Percentiles rank a stretch among this genome's conserved stretches.
These are phyloP conservation scores for Hemerocallis citrina DNA, from an alignment of 106 monocot species.

Conservation along the genomic window DNA sequence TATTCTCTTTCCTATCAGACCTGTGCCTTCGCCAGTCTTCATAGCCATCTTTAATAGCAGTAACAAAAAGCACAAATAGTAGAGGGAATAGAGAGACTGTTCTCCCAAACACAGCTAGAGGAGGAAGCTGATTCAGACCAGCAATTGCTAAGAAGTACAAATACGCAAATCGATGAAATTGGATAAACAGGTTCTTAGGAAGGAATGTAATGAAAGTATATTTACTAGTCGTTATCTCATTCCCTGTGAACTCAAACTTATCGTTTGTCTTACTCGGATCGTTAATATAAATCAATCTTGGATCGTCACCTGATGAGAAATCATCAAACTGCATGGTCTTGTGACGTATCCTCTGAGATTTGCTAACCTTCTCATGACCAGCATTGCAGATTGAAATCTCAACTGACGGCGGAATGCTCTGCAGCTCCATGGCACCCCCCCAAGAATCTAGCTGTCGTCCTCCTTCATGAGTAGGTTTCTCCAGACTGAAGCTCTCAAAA, in stretches of 20 bases:
- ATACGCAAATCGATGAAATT: constrained; percentile 92
- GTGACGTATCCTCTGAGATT: constrained; percentile 37
- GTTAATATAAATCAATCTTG: constrained; percentile 81
- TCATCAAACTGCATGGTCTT: constrained; percentile 76
- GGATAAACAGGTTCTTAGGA: constrained; percentile 94
- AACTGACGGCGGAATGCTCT: constrained; percentile 36
- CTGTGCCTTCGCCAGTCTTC: constrained; percentile 97
- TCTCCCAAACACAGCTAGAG: constrained; percentile 94
- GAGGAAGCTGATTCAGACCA: constrained; percentile 96
- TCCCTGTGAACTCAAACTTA: constrained; percentile 86
- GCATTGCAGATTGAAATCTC: constrained; percentile 36
- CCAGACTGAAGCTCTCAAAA: constrained; percentile 31
- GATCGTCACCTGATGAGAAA: constrained; percentile 31
- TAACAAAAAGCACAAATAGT: constrained; percentile 91
- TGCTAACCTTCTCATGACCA: constrained; percentile 29
- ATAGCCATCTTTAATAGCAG: constrained; percentile 98
- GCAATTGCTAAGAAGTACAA: constrained; percentile 95
- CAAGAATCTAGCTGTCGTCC: constrained; percentile 21
- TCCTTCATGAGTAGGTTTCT: constrained; percentile 38
- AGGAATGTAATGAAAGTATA: constrained; percentile 92
- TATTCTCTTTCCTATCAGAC: constrained; percentile 93
- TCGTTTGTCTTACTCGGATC: constrained; percentile 86
- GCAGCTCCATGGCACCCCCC: constrained; percentile 66
- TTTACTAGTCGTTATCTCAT: constrained; percentile 95
- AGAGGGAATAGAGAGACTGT: constrained; percentile 96